These are phyloP conservation scores for Rhizopogon rudus DNA, from an alignment of 768 basidiomycete genomes.

Conservation along the genomic window DNA sequence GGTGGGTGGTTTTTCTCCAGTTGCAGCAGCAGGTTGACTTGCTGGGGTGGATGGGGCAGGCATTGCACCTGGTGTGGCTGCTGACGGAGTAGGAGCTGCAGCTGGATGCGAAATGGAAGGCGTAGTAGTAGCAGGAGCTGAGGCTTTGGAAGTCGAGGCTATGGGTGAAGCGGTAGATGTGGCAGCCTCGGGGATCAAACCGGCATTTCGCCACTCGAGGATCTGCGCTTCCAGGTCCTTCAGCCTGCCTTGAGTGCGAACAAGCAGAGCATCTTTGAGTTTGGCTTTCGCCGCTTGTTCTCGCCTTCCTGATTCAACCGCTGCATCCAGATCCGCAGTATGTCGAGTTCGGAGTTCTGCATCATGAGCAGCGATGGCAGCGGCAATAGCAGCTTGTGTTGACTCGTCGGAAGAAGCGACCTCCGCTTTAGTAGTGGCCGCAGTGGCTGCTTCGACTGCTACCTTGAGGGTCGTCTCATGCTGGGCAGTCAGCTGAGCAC, in stretches of 20 bases:
- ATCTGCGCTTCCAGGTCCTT: constrained; percentile 69
- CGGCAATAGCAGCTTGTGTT: constrained; percentile 44
- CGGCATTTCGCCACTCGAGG: constrained; percentile 48
- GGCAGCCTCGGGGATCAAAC: constrained; percentile 37
- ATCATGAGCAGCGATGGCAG: constrained; percentile 45
- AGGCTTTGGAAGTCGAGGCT: constrained; percentile 5
- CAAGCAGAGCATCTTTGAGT: constrained; percentile 68
- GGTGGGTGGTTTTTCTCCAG: constrained; percentile 26
- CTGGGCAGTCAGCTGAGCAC: constrained; percentile 46
- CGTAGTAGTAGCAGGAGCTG: constrained; percentile 8
- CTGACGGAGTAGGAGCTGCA: constrained; percentile 9
- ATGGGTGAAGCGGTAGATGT: constrained; percentile 14
- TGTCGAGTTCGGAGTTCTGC: constrained; percentile 42
- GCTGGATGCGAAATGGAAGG: constrained; percentile 12
- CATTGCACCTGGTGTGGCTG: constrained; percentile 11
- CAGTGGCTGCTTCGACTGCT: constrained; percentile 45
- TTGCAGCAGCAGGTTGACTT: constrained; percentile 17
- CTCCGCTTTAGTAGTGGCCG: constrained; percentile 31
- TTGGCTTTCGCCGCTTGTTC: constrained; percentile 58
- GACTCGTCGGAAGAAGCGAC: constrained; percentile 23
- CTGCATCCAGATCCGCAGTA: constrained; percentile 53
- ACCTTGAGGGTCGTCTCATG: constrained; percentile 50
- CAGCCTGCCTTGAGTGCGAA: constrained; percentile 51
- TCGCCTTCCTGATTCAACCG: constrained; percentile 64
- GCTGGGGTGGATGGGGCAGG: constrained; percentile 19